Conservation (phyloP, 1,284 basidiomycete species). For the Microbotryum lychnidis-dioicae region DNA sequence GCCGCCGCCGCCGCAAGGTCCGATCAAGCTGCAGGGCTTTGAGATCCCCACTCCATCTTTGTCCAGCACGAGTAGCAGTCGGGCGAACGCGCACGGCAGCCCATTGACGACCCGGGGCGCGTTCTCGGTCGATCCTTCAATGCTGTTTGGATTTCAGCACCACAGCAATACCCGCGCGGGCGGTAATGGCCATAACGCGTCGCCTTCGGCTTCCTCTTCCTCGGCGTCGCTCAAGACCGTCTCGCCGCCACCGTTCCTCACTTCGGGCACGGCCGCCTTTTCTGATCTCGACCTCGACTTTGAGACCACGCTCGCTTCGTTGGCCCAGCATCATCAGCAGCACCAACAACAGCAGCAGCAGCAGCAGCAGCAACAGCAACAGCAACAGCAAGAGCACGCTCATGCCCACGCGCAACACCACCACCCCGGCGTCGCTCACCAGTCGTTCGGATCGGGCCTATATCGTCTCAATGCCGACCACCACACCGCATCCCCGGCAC, state of each 20-base stretch:
- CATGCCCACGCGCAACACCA: neutral
- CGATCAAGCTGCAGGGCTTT: slow-evolving; percentile 7
- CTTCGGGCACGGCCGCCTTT: neutral
- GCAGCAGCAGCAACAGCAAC: neutral
- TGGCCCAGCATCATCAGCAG: neutral
- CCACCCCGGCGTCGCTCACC: neutral
- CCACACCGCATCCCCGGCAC: neutral
- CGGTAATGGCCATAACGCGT: too few relatives aligned
- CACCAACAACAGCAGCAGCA: neutral
- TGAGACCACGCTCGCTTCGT: slow-evolving; percentile 16
- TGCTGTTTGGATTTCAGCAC: neutral
- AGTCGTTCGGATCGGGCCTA: neutral
- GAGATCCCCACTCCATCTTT: neutral
- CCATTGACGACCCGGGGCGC: slow-evolving; percentile 6
- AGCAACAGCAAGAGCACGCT: neutral
- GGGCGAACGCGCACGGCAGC: neutral
- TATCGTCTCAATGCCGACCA: neutral
- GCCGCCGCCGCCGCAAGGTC: neutral
- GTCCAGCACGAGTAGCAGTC: neutral
- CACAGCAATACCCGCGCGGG: too few relatives aligned
- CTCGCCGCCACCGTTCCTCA: neutral
- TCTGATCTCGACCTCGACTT: slow-evolving; percentile 23
- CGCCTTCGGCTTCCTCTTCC: too few relatives aligned
- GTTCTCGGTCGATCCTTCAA: neutral
- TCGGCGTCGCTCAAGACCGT: neutral